These are phyloP conservation scores for Tieghemostelium lacteum DNA, from an alignment of 78 protist genomes.

Conservation along the genomic window DNA sequence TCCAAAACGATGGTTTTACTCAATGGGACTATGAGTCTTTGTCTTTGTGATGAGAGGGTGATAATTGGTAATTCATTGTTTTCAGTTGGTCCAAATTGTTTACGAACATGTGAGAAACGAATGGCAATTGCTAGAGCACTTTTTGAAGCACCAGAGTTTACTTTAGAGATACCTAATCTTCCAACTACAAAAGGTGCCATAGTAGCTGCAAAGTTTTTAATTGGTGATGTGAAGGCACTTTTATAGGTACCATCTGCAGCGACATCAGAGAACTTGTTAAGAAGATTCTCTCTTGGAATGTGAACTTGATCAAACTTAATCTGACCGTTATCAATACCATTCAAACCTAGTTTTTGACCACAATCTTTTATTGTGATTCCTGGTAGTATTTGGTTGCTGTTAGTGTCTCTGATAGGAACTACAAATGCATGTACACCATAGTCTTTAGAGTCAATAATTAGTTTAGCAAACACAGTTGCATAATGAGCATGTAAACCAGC, in stretches of 20 bases:
- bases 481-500: conserved; percentile 61
- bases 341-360: conserved; percentile 66
- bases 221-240: conserved; percentile 3
- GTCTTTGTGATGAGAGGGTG: conserved; percentile 32
- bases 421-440: conserved; percentile 82
- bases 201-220: conserved; percentile 38
- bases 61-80: conserved; percentile 29
- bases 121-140: conserved; percentile 37
- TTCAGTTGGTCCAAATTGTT: conserved; percentile 48
- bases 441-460: conserved; percentile 49
- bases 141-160: background rate
- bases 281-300: conserved; percentile 77
- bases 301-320: conserved; percentile 67
- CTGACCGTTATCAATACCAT: conserved; percentile 85
- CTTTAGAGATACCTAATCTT: conserved; percentile 14
- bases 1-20: conserved; percentile 5
- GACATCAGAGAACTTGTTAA: conserved; percentile 62
- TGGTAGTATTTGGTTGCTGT: conserved; percentile 13
- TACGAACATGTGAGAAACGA: conserved; percentile 23
- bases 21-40: conserved; percentile 22
- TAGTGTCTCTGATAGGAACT: conserved; percentile 62
- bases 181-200: conserved; percentile 37
- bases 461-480: conserved; percentile 75
- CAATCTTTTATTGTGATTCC: conserved; percentile 43
- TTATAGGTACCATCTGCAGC: conserved; percentile 40